Base-by-base conservation (phyloP, 2,329 filamentous ascomycete species). In the Fusarium poae region DNA sequence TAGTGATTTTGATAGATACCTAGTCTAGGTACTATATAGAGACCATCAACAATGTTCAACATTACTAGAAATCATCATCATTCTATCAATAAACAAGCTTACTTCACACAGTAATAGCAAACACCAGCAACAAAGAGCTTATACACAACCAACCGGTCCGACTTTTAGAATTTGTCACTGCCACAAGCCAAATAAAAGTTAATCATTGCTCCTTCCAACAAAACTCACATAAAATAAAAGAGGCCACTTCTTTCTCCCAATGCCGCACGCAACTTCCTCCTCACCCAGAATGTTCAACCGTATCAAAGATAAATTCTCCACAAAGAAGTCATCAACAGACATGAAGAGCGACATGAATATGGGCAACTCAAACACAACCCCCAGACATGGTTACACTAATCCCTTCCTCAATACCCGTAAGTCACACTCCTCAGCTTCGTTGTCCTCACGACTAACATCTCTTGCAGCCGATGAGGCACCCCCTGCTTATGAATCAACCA, bases 271-370 rank as follows among this genome's bases (percentile, higher is more conserved):
- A 57, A 37, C 56, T 54, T 39, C 58, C 39, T 35, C 69, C 32
- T 45, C 67, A 46, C 35, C 60, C 44, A 71, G 25, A 44, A 72
- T 77, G 59, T 57, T 68, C 39, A 66, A 18, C 39, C 65, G 66
- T 20, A 52, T 82, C 57, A 80, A 75, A 66, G 75, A 75, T 61
- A 82, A 77, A 67, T 49, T 82, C 25, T 75, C 74, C 21, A 74
- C 70, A 64, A 77, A 73, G 32, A 53, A 62, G 42, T 13, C 29
- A 6, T 18, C 34, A 49, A 20, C 49, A 16, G 49, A 62, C 27
- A 29, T 29, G 15, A 40, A 63, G 23, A 44, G 21, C 43, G 23
- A 11, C 30, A 18, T 27, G 15, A 46, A 49, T 21, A 55, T 57
- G 54, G 67, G 45, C 20, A 63, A 57, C 29, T 40, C 45, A 57